phyloP scores from a whole-genome alignment of 352 stramenopile genomes.

The Phytophthora syringae region DNA sequence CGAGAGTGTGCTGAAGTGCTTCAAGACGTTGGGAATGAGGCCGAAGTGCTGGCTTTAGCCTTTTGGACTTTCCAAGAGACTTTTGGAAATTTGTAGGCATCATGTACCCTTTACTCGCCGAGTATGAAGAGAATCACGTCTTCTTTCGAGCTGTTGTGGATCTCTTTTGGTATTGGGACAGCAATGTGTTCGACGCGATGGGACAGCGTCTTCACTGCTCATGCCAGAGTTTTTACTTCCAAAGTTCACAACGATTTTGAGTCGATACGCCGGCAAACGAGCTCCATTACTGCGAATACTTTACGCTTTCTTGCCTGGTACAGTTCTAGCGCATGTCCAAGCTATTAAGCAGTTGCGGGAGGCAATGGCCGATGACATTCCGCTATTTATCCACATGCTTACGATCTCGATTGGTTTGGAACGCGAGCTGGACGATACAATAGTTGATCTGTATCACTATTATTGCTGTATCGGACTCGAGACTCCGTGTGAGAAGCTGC shows the following conservation, averaged over 20 bases:
- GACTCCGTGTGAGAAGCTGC: constrained; percentile 74
- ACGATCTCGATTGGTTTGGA: constrained; percentile 79
- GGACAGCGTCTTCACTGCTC: constrained; percentile 46
- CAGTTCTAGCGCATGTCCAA: constrained; percentile 70
- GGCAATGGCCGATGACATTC: constrained; percentile 59
- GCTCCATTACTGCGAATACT: constrained; percentile 59
- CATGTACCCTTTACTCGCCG: constrained; percentile 57
- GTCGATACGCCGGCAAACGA: constrained; percentile 48
- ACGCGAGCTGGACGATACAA: constrained; percentile 63
- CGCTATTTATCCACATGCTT: constrained; percentile 78
- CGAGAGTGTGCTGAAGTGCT: constrained; percentile 46
- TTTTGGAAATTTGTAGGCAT: constrained; percentile 80
- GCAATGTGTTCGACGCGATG: constrained; percentile 59
- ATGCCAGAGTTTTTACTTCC: constrained; percentile 67
- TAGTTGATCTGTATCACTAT: constrained; percentile 88
- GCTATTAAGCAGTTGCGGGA: constrained; percentile 82
- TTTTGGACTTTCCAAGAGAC: constrained; percentile 80
- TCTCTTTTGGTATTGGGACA: constrained; percentile 49
- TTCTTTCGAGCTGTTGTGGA: constrained; percentile 47
- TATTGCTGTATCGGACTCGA: constrained; percentile 88
- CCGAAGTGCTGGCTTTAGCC: constrained; percentile 56
- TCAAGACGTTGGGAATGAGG: constrained; percentile 49
- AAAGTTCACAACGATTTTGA: constrained; percentile 38
- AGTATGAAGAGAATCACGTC: constrained; percentile 52
- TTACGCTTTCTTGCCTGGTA: constrained; percentile 65